phyloP scores from a whole-genome alignment of 1,139 yeast genomes.

The Pichia sp. region DNA sequence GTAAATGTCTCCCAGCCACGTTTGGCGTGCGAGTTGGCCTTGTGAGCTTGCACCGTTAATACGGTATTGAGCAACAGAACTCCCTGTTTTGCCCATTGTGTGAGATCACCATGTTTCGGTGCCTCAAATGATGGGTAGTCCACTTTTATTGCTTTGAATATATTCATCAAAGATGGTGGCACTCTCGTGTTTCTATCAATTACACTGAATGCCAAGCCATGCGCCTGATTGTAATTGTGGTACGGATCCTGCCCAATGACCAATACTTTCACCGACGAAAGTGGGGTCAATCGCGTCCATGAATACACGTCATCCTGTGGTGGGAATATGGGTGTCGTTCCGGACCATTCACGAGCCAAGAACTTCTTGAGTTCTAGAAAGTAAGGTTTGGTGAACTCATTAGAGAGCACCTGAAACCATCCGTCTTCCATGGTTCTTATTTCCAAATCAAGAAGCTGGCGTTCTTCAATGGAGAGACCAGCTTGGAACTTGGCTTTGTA shows the following conservation, averaged over 20 bases:
- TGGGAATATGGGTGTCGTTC: constrained; percentile 55
- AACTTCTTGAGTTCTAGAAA: constrained; percentile 68
- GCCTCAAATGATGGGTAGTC: constrained; percentile 68
- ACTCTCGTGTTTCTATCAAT: constrained; percentile 66
- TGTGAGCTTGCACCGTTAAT: constrained; percentile 87
- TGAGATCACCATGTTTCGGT: constrained; percentile 61
- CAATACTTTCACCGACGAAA: constrained; percentile 52
- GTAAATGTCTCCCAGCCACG: constrained; percentile 95
- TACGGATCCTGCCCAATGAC: constrained; percentile 96
- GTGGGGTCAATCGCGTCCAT: constrained; percentile 85
- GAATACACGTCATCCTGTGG: constrained; percentile 74
- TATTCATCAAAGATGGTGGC: constrained; percentile 88
- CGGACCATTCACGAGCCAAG: constrained; percentile 31
- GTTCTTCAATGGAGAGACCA: too few species aligned
- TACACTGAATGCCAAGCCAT: constrained; percentile 92
- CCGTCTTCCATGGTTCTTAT: constrained; percentile 60
- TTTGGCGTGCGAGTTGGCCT: constrained; percentile 87
- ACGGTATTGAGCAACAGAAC: constrained; percentile 84
- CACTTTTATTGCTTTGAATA: constrained; percentile 66
- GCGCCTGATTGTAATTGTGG: constrained; percentile 90
- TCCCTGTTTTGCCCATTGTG: constrained; percentile 85
- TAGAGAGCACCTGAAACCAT: constrained; percentile 67
- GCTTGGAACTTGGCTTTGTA: too few species aligned
- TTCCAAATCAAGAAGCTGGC: constrained; percentile 62
- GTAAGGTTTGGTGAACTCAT: constrained; percentile 79